Percentiles rank a stretch among this genome's conserved stretches.
These are phyloP conservation scores for Zhuliangozyma parablackwelliae DNA, from an alignment of 1,139 yeast species.

Conservation along the genomic window DNA sequence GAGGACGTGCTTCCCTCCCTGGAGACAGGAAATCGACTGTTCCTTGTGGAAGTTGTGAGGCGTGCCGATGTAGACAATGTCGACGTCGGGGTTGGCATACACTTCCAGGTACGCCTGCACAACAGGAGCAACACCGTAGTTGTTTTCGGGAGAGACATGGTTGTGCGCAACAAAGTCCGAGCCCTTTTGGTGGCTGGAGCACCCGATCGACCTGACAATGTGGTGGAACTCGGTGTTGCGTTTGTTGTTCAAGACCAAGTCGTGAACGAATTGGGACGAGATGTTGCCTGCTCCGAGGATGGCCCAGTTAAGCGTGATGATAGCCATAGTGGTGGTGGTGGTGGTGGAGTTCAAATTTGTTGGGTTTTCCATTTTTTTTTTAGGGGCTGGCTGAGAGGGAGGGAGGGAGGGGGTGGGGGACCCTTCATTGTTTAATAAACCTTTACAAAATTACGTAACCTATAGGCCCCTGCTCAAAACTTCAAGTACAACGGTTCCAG, in stretches of 20 bases:
- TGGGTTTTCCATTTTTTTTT: no score
- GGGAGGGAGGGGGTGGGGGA: neutral
- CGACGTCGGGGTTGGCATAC: constrained; percentile 41
- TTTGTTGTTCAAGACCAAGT: constrained; percentile 27
- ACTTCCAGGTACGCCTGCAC: constrained; percentile 30
- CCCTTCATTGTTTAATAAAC: no score
- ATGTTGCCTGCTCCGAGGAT: constrained; percentile 47
- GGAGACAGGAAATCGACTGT: constrained; percentile 45
- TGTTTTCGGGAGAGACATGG: constrained; percentile 11
- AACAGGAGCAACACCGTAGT: constrained; percentile 17
- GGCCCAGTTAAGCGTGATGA: constrained; percentile 31
- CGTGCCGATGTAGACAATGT: constrained; percentile 55
- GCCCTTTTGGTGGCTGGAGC: constrained; percentile 25
- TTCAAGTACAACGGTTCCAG: constrained; percentile 28
- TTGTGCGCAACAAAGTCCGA: constrained; percentile 18
- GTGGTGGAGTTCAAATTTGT: no score
- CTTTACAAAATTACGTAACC: no score
- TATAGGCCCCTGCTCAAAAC: no score
- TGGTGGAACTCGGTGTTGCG: constrained; percentile 19
- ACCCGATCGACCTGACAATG: constrained; percentile 28
- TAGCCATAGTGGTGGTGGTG: constrained; percentile 9
- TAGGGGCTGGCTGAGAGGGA: neutral
- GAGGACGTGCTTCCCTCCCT: constrained; percentile 49
- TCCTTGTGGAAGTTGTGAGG: constrained; percentile 56
- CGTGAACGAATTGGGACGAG: constrained; percentile 35